A percentile compares a stretch with the other conserved stretches of the same genome.
These are phyloP conservation scores for Sporothrix protearum DNA, from an alignment of 2,329 filamentous ascomycete genomes.

Conservation along the genomic window DNA sequence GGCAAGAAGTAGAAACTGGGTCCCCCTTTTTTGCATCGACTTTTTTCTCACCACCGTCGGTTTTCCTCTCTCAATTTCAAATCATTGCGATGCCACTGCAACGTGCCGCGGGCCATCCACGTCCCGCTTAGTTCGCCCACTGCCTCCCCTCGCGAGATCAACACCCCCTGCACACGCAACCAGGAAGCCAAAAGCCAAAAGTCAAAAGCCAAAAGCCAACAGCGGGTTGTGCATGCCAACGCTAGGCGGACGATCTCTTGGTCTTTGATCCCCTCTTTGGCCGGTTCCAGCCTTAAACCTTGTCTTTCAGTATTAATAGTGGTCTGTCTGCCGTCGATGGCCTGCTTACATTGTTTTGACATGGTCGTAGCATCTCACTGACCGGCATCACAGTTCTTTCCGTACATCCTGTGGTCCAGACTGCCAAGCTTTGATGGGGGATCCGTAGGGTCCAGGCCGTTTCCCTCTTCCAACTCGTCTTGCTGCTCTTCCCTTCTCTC, in stretches of 20 bases:
- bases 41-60: not conserved
- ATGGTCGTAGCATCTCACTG: not conserved
- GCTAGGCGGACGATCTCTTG: not conserved
- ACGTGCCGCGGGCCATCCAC: not conserved
- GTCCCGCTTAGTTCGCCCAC: not conserved
- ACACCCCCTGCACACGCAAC: not conserved
- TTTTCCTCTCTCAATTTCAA: not conserved
- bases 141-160: not conserved
- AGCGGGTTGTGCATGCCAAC: not conserved
- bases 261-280: not conserved
- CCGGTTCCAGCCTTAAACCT: constrained; percentile 9
- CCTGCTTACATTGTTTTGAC: not conserved
- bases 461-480: not conserved
- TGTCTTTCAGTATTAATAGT: not conserved
- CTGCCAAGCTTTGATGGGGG: not conserved
- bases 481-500: not conserved
- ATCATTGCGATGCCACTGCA: not conserved
- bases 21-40: not conserved
- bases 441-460: not conserved
- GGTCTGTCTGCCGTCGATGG: not conserved
- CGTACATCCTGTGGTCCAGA: not conserved
- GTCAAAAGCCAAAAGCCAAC: not conserved
- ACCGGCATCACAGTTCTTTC: not conserved
- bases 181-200: not conserved
- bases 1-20: not conserved